Base-by-base conservation (phyloP, 2,329 filamentous ascomycete genomes). In the Xylariaceae sp. region DNA sequence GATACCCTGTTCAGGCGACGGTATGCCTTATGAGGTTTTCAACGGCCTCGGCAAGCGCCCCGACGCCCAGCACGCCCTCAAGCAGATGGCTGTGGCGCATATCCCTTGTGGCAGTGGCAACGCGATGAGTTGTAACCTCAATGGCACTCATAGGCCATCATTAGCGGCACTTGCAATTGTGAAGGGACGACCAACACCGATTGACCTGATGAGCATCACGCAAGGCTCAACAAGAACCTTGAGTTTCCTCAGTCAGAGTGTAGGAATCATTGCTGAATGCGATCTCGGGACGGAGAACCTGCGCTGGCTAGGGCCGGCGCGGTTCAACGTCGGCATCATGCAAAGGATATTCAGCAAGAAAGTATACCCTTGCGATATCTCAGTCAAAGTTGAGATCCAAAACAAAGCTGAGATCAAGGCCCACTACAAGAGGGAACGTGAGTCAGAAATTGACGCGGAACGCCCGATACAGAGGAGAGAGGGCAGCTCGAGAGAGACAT, bases 21-120 rank as follows among this genome's bases (percentile, higher is more conserved):
- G 93, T 9, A 73, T 95, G 30, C 85, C 89, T 0, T 85, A 95
- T 61, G 93, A 98, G 64, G 85, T 95, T 8, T 95, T 96, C 71
- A 97, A 98, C 60, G 93, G 93, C 0, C 68, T 98, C 24, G 89
- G 79, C 12, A 84, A 81, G 64, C 82, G 89, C 30, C 60, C 74
- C 4, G 87, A 96, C 64, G 89, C 89, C 16, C 71, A 74, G 24
- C 76, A 76, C 41, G 93, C 91, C 0, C 67, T 98, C 45, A 68
- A 73, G 17, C 86, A 83, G 55, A 68, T 97, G 12, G 87, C 93
- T 1, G 81, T 98, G 2, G 84, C 83, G 17, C 88, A 95, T 58
- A 74, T 98, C 28, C 93, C 93, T 1, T 95, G 90, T 59, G 93
- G 93, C 12, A 93, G 87, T 37, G 93, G 93, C 4, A 98, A 98